Evolutionary conservation across 495 filamentous ascomycete species (phyloP), one percentile per base, ranked within the genome.

Genomic region (Oidiodendron maius): DNA sequence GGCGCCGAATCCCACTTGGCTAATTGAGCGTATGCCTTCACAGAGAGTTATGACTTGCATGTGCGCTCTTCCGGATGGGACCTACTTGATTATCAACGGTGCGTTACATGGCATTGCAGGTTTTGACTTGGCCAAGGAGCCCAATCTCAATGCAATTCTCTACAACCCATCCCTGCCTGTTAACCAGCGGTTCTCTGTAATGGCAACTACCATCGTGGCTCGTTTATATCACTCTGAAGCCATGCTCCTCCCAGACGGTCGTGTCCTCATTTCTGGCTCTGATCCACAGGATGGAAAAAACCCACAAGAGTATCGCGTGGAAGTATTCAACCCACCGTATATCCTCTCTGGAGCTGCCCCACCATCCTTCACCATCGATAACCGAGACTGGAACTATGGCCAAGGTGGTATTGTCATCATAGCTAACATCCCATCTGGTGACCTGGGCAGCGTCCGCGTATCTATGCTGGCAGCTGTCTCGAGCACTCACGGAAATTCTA

Each of bases 151-250:
- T 63, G 80, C 81, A 9, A 56, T 84, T 1, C 69, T 83, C 25
- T 85, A 84, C 65, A 75, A 85, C 58, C 81, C 81, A 0, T 52
- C 44, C 24, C 68, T 77, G 58, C 78, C 77, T 3, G 49, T 76
- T 26, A 70, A 75, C 53, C 52, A 58, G 28, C 77, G 81, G 52
- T 76, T 85, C 55, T 77, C 72, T 36, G 66, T 83, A 56, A 77
- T 81, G 71, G 76, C 75, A 53, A 84, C 80, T 64, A 83, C 80
- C 23, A 79, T 76, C 34, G 69, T 85, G 30, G 75, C 71, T 15
- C 77, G 81, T 24, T 59, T 85, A 26, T 85, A 84, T 61, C 81
- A 84, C 62, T 76, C 71, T 52, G 81, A 85, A 59, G 76, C 80
- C 50, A 73, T 83, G 57, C 76, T 81, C 0, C 71, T 84, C 1